Conservation (phyloP, 345 rosid species). For the Conringia planisiliqua region DNA sequence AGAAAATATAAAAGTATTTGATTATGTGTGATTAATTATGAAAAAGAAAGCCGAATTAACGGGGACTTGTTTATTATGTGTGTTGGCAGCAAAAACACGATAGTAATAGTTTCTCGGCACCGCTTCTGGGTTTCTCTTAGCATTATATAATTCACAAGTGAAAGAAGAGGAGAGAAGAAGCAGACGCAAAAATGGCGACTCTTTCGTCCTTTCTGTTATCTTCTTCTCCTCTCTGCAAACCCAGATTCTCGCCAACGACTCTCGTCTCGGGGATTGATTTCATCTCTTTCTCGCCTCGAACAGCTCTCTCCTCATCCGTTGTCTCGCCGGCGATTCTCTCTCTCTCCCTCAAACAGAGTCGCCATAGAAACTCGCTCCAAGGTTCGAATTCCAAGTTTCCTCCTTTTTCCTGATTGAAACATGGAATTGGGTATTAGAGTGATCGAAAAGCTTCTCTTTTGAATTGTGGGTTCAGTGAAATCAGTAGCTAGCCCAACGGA, state of each 20-base stretch:
- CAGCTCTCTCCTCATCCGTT: constrained; percentile 12
- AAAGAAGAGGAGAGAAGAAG: neutral
- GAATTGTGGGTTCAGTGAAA: constrained; percentile 53
- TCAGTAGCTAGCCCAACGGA: constrained; percentile 83
- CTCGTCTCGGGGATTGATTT: constrained; percentile 27
- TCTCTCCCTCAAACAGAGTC: constrained; percentile 37
- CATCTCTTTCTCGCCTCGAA: constrained; percentile 42
- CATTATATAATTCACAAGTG: neutral
- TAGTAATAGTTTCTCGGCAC: neutral
- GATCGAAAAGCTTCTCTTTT: constrained; percentile 12
- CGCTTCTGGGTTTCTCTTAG: neutral
- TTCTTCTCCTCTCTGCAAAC: constrained; percentile 33
- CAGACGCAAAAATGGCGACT: constrained; percentile 42
- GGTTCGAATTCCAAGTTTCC: constrained; percentile 35
- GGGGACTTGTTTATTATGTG: neutral
- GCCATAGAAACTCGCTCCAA: constrained; percentile 38
- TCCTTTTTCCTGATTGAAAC: neutral
- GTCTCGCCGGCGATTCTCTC: constrained; percentile 33
- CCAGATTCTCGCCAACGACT: constrained; percentile 17
- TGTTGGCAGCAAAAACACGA: constrained; percentile 1
- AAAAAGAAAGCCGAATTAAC: neutral
- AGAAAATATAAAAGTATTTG: neutral
- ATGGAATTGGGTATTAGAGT: neutral
- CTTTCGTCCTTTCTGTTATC: constrained; percentile 37
- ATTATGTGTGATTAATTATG: too few relatives aligned